Evolutionary conservation across 768 basidiomycete species (phyloP), one percentile per base, ranked within the genome.

Genomic region (Lactifluus echinatus): DNA sequence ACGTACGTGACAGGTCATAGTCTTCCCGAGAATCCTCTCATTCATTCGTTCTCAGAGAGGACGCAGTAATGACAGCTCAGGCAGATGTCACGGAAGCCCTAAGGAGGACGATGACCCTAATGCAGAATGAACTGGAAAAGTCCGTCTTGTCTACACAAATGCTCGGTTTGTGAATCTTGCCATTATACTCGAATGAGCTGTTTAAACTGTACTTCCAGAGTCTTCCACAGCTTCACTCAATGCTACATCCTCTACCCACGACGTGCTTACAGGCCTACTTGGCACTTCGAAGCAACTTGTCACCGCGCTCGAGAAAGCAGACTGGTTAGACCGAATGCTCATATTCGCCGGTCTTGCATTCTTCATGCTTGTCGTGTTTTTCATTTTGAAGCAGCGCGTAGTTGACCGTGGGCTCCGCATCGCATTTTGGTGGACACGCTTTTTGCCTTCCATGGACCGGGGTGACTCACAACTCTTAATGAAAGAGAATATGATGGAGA

Each of bases 41-140:
- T 44, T 40, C 43, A 2, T 10, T 65, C 64, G 8, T 10, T 65
- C 64, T 4, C 45, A 87, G 85, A 8, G 92, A 93, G 61, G 93
- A 96, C 63, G 78, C 79, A 0, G 77, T 99, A 12, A 93, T 93
- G 85, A 83, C 83, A 61, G 84, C 91, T n/a, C 91, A 85, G 54
- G 79, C 87, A 59, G 81, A 93, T 60, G 90, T 99, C 10, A 97
- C 94, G 1, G 86, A 89, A 21, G 83, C 90, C 3, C 75, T 98
- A 8, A 83, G 89, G 46, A 80, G 93, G 34, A 97, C 94, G 3
- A 79, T 92, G 36, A 76, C 74, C 12, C 73, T 92, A 4, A 91
- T 99, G 90, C 91, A 95, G 71, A 82, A 80, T 39, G 96, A 98
- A 66, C 82, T 99, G 2, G 90, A 97, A 66, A 81, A 84, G 23